Evolutionary conservation across 2,329 filamentous ascomycete genomes (phyloP).

Genomic region (Ophiocordyceps unilateralis): DNA sequence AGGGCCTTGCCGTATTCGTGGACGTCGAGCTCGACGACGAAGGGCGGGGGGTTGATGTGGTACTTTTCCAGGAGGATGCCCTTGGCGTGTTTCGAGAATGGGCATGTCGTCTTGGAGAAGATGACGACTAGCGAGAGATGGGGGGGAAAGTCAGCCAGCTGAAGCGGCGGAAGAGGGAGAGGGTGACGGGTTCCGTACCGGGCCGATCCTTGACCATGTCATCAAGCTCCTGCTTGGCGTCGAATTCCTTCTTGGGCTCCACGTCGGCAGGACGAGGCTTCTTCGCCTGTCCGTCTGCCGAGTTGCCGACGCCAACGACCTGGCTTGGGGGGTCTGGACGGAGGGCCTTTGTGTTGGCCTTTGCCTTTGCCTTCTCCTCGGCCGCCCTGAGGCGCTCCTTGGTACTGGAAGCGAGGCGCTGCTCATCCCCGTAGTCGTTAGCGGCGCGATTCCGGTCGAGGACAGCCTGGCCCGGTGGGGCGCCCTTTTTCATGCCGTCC

Average conservation of each 20-base stretch:
- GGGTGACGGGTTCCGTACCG: slow-evolving; percentile 35
- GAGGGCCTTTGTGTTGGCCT: slow-evolving; percentile 48
- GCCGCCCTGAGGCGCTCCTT: slow-evolving; percentile 48
- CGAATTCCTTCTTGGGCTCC: slow-evolving; percentile 42
- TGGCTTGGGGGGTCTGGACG: slow-evolving; percentile 41
- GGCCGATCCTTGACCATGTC: slow-evolving; percentile 69
- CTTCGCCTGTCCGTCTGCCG: slow-evolving; percentile 31
- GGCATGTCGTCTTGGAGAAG: slow-evolving; percentile 91
- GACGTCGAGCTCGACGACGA: slow-evolving; percentile 78
- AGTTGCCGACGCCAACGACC: slow-evolving; percentile 41
- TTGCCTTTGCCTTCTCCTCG: slow-evolving; percentile 50
- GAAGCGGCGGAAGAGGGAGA: not conserved
- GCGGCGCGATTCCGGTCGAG: slow-evolving; percentile 29
- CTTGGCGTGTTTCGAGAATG: slow-evolving; percentile 73
- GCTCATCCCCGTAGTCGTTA: slow-evolving; percentile 41
- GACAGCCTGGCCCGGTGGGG: slow-evolving; percentile 17
- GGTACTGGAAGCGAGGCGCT: slow-evolving; percentile 31
- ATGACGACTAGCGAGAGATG: slow-evolving; percentile 52
- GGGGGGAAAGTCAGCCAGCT: no score
- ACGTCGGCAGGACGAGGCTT: slow-evolving; percentile 8
- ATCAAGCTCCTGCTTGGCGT: slow-evolving; percentile 56
- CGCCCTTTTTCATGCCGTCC: slow-evolving; percentile 29
- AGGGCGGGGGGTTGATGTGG: slow-evolving; percentile 62
- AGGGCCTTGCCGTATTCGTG: slow-evolving; percentile 58
- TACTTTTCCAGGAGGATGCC: slow-evolving; percentile 70